Evolutionary conservation across 2,329 filamentous ascomycete species (phyloP).

Genomic region (Bipolaris bicolor): DNA sequence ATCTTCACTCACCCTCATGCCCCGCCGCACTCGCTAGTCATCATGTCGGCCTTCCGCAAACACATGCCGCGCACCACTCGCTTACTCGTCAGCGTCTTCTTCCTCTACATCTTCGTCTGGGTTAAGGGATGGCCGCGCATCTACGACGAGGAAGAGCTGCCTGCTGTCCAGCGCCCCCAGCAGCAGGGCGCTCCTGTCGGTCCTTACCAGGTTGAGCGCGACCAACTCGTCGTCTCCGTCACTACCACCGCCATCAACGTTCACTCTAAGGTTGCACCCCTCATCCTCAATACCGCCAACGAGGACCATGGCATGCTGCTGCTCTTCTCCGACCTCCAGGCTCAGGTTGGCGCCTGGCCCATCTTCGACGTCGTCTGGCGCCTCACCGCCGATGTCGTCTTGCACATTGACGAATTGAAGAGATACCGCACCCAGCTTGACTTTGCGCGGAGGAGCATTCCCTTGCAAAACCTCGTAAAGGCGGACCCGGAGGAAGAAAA

Average conservation of each 20-base stretch:
- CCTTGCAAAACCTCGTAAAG: conserved; percentile 30
- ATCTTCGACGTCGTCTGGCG: conserved; percentile 49
- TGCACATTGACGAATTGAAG: conserved; percentile 41
- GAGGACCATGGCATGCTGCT: conserved; percentile 46
- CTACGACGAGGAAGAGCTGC: conserved; percentile 44
- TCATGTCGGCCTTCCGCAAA: conserved; percentile 32
- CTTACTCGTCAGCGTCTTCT: conserved; percentile 24
- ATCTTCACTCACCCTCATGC: conserved; percentile 15
- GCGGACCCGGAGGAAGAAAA: conserved; percentile 28
- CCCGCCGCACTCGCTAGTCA: conserved; percentile 17
- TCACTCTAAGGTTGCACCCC: conserved; percentile 58
- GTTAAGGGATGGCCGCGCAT: conserved; percentile 41
- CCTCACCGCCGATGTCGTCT: conserved; percentile 37
- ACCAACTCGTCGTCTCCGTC: conserved; percentile 58
- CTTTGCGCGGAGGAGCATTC: conserved; percentile 38
- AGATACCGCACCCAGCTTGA: conserved; percentile 46
- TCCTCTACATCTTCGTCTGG: conserved; percentile 40
- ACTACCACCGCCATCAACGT: conserved; percentile 64
- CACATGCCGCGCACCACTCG: conserved; percentile 33
- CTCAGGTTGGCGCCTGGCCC: conserved; percentile 41
- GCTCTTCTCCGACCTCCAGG: conserved; percentile 49
- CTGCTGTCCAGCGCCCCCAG: conserved; percentile 26
- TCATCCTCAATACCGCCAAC: conserved; percentile 30
- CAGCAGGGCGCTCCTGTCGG: conserved; percentile 20
- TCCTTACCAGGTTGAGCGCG: conserved; percentile 28